Evolutionary conservation across 2,329 filamentous ascomycete species (phyloP).

Genomic region (Hypomyces perniciosus): DNA sequence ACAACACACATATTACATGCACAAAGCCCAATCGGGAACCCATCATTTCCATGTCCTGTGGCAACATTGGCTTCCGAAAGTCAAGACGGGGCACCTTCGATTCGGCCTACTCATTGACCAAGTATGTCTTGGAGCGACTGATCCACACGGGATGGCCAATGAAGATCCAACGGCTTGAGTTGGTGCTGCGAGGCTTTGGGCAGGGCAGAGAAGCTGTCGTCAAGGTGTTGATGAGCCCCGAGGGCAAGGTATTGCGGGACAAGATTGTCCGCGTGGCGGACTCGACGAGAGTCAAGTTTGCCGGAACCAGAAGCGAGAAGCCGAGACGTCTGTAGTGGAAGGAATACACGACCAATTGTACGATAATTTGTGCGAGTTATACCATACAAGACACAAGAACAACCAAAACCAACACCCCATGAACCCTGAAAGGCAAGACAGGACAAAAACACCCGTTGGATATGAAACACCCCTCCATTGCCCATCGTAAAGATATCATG

Average conservation of each 20-base stretch:
- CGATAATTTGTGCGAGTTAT: slow-evolving; percentile 30
- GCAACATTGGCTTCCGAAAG: slow-evolving; percentile 90
- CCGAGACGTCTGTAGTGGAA: slow-evolving; percentile 63
- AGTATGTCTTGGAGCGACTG: slow-evolving; percentile 77
- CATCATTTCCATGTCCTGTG: slow-evolving; percentile 72
- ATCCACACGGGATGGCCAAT: slow-evolving; percentile 73
- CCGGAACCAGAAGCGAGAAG: slow-evolving; percentile 80
- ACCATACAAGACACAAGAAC: slow-evolving; percentile 13
- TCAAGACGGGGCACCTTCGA: slow-evolving; percentile 76
- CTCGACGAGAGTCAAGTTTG: slow-evolving; percentile 88
- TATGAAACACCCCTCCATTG: slow-evolving; percentile 2
- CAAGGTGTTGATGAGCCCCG: slow-evolving; percentile 81
- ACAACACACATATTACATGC: slow-evolving; percentile 93
- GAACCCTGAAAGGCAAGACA: background rate
- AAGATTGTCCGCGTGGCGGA: slow-evolving; percentile 79
- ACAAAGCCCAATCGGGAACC: slow-evolving; percentile 74
- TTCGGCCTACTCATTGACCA: slow-evolving; percentile 82
- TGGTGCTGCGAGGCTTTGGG: slow-evolving; percentile 81
- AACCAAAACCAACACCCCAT: background rate
- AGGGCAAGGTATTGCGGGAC: slow-evolving; percentile 68
- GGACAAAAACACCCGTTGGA: background rate
- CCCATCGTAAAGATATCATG: slow-evolving; percentile 12
- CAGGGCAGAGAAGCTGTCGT: slow-evolving; percentile 79
- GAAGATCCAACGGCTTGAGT: slow-evolving; percentile 70
- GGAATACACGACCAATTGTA: slow-evolving; percentile 23